Evolutionary conservation across 805 yeast species (phyloP).

Genomic region (Candida ascalaphidarum): DNA sequence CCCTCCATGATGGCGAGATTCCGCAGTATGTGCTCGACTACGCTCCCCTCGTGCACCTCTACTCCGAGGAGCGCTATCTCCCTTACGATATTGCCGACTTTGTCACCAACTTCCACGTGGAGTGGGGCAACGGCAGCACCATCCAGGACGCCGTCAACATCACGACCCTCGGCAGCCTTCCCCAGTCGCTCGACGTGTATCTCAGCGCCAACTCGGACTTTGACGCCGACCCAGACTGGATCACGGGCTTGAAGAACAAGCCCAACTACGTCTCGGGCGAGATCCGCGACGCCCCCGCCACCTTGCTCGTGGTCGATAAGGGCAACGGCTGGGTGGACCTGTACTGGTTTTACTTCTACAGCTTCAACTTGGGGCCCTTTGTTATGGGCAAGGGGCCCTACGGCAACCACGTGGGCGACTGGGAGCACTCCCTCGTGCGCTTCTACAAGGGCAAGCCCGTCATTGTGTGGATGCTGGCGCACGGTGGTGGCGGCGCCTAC

Average conservation of each 20-base stretch:
- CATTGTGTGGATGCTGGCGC: conserved; percentile 94
- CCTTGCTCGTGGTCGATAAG: conserved; percentile 77
- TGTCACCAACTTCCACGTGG: conserved; percentile 57
- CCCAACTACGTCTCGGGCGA: conserved; percentile 70
- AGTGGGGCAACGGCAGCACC: conserved; percentile 40
- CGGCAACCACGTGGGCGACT: conserved; percentile 96
- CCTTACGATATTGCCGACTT: conserved; percentile 75
- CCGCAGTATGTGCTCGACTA: conserved; percentile 57
- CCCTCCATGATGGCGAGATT: conserved; percentile 43
- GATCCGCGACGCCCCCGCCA: conserved; percentile 70
- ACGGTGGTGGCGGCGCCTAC: conserved; percentile 94
- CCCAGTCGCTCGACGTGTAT: conserved; percentile 34
- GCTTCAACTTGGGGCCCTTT: conserved; percentile 91
- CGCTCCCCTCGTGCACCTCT: conserved; percentile 76
- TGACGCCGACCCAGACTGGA: conserved; percentile 67
- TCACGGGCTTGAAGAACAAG: conserved; percentile 60
- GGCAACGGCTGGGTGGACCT: conserved; percentile 95
- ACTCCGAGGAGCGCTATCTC: conserved; percentile 79
- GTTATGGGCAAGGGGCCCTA: conserved; percentile 98
- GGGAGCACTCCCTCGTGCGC: conserved; percentile 92
- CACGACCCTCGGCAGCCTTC: conserved; percentile 21
- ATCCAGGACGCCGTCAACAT: conserved; percentile 22
- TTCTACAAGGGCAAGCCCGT: conserved; percentile 75
- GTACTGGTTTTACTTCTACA: conserved; percentile 92
- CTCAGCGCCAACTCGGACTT: conserved; percentile 68